Percentiles rank a stretch among this genome's conserved stretches.
These are phyloP conservation scores for Lanmaoa rubissima DNA, from an alignment of 768 basidiomycete species.

Conservation along the genomic window DNA sequence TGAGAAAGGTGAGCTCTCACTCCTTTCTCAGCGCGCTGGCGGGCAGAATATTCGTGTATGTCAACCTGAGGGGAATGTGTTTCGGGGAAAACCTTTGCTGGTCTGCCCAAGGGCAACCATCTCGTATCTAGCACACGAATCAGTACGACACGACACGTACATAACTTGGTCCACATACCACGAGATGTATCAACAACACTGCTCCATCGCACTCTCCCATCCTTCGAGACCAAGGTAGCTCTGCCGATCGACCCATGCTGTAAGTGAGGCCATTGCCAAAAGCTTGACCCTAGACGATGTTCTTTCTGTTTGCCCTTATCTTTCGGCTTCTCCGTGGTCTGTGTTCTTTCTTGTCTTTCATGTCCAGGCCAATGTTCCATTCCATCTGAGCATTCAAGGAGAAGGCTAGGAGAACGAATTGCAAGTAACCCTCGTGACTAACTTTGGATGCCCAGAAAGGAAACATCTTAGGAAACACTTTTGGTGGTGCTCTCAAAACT, in stretches of 20 bases:
- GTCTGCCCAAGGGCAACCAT: slow-evolving; percentile 32
- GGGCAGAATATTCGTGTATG: slow-evolving; percentile 33
- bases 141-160: neutral
- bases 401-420: slow-evolving; percentile 20
- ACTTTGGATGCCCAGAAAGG: slow-evolving; percentile 15
- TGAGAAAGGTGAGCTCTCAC: slow-evolving; percentile 37
- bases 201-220: slow-evolving; percentile 53
- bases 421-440: slow-evolving; percentile 6
- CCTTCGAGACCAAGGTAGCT: slow-evolving; percentile 47
- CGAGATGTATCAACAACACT: slow-evolving; percentile 34
- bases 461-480: slow-evolving; percentile 7
- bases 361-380: slow-evolving; percentile 75
- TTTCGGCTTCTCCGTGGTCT: slow-evolving; percentile 23
- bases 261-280: slow-evolving; percentile 50
- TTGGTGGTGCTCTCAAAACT: neutral
- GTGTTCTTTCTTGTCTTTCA: slow-evolving; percentile 34
- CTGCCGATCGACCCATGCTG: slow-evolving; percentile 57
- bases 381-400: slow-evolving; percentile 47
- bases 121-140: slow-evolving; percentile 27
- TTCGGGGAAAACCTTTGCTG: slow-evolving; percentile 54
- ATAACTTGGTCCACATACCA: slow-evolving; percentile 16
- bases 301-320: slow-evolving; percentile 25
- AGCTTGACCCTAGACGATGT: slow-evolving; percentile 27
- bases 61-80: slow-evolving; percentile 42
- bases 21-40: slow-evolving; percentile 63